Conservation (phyloP, 2,329 filamentous ascomycete genomes). For the Pseudocercospora fuligena region DNA sequence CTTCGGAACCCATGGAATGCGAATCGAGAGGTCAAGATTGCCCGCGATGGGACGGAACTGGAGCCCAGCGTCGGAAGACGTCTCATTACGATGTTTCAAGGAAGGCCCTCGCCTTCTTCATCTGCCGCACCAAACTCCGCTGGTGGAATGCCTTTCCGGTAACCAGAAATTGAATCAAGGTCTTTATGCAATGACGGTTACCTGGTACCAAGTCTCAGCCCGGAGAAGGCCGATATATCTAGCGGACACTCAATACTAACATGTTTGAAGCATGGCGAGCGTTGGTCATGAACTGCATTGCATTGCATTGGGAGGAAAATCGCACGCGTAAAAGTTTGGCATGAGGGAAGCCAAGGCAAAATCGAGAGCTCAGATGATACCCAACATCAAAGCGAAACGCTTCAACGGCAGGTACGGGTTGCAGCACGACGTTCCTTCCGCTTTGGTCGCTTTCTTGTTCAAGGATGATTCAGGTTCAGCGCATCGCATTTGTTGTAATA, state of each 20-base stretch:
- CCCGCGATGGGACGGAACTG: conserved; percentile 89
- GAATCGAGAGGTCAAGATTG: conserved; percentile 94
- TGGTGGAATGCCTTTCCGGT: conserved; percentile 18
- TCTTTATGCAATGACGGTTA: not conserved
- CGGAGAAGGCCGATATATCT: no score
- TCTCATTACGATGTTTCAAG: conserved; percentile 73
- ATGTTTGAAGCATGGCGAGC: not conserved
- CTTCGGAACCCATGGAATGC: conserved; percentile 93
- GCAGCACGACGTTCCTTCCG: not conserved
- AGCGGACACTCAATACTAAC: not conserved
- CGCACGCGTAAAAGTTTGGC: not conserved
- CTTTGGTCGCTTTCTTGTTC: not conserved
- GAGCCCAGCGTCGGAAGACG: conserved; percentile 80
- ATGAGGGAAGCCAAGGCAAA: not conserved
- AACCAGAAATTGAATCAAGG: not conserved
- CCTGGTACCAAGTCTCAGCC: not conserved
- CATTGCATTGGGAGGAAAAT: conserved; percentile 8
- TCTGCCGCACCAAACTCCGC: conserved; percentile 9
- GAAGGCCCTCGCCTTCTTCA: conserved; percentile 28
- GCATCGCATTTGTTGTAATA: not conserved
- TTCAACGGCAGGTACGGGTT: not conserved
- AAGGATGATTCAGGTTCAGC: not conserved
- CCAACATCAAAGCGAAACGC: not conserved
- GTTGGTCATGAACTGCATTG: conserved; percentile 6
- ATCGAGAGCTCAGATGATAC: not conserved